phyloP scores from a whole-genome alignment of 2,329 filamentous ascomycete genomes.

The Thelonectria discophora region DNA sequence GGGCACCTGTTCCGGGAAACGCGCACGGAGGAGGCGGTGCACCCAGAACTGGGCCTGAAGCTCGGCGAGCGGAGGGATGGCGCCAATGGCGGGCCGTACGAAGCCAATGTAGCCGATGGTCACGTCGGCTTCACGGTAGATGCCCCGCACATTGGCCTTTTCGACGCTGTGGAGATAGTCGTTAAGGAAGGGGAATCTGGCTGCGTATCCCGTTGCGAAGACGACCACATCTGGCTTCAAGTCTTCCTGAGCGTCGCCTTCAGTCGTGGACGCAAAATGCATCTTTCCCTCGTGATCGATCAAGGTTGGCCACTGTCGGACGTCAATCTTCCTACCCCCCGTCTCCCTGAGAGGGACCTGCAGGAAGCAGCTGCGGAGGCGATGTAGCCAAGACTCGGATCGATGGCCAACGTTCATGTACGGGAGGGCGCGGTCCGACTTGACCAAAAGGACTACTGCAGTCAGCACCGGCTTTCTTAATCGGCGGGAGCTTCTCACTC shows the following conservation, averaged over 20 bases:
- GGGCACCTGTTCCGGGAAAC: conserved; percentile 37
- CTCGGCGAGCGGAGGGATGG: conserved; percentile 59
- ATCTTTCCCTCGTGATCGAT: conserved; percentile 51
- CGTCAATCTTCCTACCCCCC: conserved; percentile 51
- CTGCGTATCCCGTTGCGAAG: conserved; percentile 58
- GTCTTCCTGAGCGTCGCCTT: conserved; percentile 34
- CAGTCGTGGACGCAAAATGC: conserved; percentile 44
- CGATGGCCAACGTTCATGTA: conserved; percentile 53
- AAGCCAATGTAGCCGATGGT: conserved; percentile 58
- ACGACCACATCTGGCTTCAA: conserved; percentile 56
- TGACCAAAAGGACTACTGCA: conserved; percentile 53
- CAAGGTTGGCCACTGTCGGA: conserved; percentile 53
- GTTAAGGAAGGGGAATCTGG: conserved; percentile 52
- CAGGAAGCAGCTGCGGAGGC: conserved; percentile 49
- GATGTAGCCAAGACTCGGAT: conserved; percentile 45
- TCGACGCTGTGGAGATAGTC: conserved; percentile 53
- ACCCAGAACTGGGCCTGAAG: conserved; percentile 60
- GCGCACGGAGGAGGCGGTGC: conserved; percentile 48
- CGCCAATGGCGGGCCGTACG: conserved; percentile 55
- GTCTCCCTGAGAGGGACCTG: conserved; percentile 53
- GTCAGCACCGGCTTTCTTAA: conserved; percentile 5
- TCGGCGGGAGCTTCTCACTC: conserved; percentile 32
- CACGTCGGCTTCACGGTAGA: conserved; percentile 56
- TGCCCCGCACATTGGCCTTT: conserved; percentile 60
- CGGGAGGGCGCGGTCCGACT: conserved; percentile 53